Evolutionary conservation across 2,329 filamentous ascomycete species (phyloP), one percentile per base, ranked within the genome.

Genomic region (Cladosporium sp.): DNA sequence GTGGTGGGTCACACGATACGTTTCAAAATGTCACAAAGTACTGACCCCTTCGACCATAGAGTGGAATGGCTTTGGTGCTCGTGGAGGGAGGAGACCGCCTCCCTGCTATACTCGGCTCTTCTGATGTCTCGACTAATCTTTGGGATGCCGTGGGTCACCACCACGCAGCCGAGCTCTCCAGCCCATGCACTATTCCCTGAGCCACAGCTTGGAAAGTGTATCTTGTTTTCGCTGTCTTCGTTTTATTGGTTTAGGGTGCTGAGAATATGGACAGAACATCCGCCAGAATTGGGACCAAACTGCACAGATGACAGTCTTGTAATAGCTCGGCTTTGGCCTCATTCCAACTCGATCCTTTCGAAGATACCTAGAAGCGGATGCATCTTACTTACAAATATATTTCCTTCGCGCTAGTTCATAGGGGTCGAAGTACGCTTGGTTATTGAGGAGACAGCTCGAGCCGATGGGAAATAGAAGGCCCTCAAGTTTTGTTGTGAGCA

Each of bases 231-330:
- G 34, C 34, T 37, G 10, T 37, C 34, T 37, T 14, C 34, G 34
- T 14, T 11, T 37, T 3, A 11, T 37, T 37, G 34, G 34, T 37
- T 11, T 37, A 37, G n/a, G 16, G 16, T 18, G 66, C 67, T 18
- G 68, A 18, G 16, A 18, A 18, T 18, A 18, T 18, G 16, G 16
- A 18, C 16, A 18, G 16, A 18, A 18, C 16, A 18, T 18, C 16
- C 16, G 16, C 16, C 16, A 18, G 16, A 18, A 18, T 18, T 18
- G 16, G 16, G 3, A 18, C 16, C 16, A 18, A 18, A 18, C 16
- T 18, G 16, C 16, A 18, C 16, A 18, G 16, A 18, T 18, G 16
- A 18, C 16, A 18, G 16, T 18, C 16, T 18, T 18, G 16, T 18
- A 18, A 18, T 18, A 18, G 16, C 16, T 18, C 16, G 16, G 16